Evolutionary conservation across 495 filamentous ascomycete genomes (phyloP), one percentile per base, ranked within the genome.

Genomic region (Penicillium subrubescens): DNA sequence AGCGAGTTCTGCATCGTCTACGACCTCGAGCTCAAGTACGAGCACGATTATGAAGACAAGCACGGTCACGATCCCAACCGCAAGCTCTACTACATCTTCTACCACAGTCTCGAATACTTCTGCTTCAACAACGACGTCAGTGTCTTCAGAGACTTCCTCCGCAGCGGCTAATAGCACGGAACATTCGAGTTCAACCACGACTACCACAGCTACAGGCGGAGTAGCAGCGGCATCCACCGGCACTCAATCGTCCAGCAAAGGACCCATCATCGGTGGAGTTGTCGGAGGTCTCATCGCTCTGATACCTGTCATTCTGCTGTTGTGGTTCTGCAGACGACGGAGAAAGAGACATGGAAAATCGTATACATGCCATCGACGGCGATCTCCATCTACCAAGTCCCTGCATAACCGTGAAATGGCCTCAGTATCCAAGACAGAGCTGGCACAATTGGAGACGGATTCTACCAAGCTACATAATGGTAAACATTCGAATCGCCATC

Each of bases 201-300:
- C 60, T 5, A 27, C 61, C 33, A 3, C 59, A 0, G 41, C 61
- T 10, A 57, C 10, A 17, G 57, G 52, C 35, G 6, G 63, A 31
- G 33, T 44, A 3, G 51, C 62, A 44, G 57, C 60, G 17, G 34
- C 17, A 1, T 33, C 25, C 11, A 33, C 6, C 8, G 5, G 23
- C 2, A 21, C 50, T 35, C 25, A 59, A 25, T 44, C 51, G 10
- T 48, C 43, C 35, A 70, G 43, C 34, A 66, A 59, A 27, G 52
- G 31, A 8, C 68, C 59, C 3, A 57, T 75, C 25, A 75, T 80
- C 51, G 78, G 77, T 29, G 77, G 68, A 2, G 65, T 68, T 8
- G 51, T 76, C 0, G 77, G 71, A 34, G 72, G 71, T 0, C 33
- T 73, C 0, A 44, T 60, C 29, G 74, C 48, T 7, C 17, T 69